These are phyloP conservation scores for Kodamaea hsintzibuensis DNA, from an alignment of 805 yeast genomes.

Conservation along the genomic window DNA sequence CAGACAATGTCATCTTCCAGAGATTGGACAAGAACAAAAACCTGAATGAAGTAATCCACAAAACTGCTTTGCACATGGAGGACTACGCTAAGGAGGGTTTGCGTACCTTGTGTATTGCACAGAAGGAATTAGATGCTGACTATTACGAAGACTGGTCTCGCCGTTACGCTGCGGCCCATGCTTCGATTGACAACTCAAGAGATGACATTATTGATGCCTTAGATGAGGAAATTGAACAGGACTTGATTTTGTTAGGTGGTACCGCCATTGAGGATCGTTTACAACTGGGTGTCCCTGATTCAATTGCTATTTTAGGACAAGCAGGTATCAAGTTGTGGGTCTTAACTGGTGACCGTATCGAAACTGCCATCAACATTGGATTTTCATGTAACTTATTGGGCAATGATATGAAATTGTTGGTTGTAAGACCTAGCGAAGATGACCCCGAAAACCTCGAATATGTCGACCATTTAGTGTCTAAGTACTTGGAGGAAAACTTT, in stretches of 20 bases:
- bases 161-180: slow-evolving; percentile 57
- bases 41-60: slow-evolving; percentile 47
- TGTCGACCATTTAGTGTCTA: slow-evolving; percentile 42
- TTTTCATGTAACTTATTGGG: slow-evolving; percentile 78
- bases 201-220: slow-evolving; percentile 56
- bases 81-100: slow-evolving; percentile 76
- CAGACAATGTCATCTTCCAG: slow-evolving; percentile 66
- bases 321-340: slow-evolving; percentile 89
- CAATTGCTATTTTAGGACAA: slow-evolving; percentile 64
- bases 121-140: slow-evolving; percentile 46
- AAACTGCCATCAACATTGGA: slow-evolving; percentile 85
- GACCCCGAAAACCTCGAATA: slow-evolving; percentile 36
- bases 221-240: slow-evolving; percentile 63
- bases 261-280: slow-evolving; percentile 85
- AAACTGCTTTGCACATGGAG: slow-evolving; percentile 65
- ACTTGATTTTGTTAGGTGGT: slow-evolving; percentile 69
- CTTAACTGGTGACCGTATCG: slow-evolving; percentile 85
- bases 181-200: slow-evolving; percentile 55
- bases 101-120: slow-evolving; percentile 73
- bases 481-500: slow-evolving; percentile 50
- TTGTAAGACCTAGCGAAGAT: slow-evolving; percentile 52
- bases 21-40: slow-evolving; percentile 41
- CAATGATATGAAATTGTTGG: slow-evolving; percentile 72
- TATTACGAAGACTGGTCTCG: slow-evolving; percentile 56
- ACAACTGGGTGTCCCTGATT: slow-evolving; percentile 85